These are phyloP conservation scores for Streptanthus diversifolius DNA, from an alignment of 345 rosid species.

Conservation along the genomic window DNA sequence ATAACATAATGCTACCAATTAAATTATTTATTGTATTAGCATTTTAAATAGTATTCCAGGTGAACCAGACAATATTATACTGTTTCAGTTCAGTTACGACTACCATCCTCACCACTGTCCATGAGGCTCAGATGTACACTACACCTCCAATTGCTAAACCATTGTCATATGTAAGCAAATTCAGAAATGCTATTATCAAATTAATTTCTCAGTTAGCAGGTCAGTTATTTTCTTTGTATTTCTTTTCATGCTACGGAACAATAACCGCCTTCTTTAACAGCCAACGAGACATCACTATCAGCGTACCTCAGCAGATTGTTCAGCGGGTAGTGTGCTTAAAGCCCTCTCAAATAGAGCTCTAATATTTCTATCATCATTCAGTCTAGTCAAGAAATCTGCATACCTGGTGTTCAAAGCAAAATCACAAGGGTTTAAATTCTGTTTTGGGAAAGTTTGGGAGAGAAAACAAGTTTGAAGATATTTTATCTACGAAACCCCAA, in stretches of 20 bases:
- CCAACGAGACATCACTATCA: constrained; percentile 3
- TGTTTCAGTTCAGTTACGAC: not conserved
- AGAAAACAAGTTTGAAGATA: not conserved
- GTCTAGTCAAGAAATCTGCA: constrained; percentile 85
- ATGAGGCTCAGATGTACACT: not conserved
- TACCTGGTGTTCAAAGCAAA: constrained; percentile 53
- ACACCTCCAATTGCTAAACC: not conserved
- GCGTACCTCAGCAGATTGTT: constrained; percentile 83
- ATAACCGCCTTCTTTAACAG: not conserved
- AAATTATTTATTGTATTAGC: not conserved
- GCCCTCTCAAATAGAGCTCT: constrained; percentile 95
- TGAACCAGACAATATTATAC: not conserved
- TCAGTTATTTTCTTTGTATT: not conserved
- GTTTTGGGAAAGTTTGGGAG: not conserved
- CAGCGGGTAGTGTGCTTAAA: constrained; percentile 79
- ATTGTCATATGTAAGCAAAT: not conserved
- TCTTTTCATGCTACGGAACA: constrained; percentile 3
- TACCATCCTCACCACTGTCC: not conserved
- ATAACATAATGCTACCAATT: not conserved
- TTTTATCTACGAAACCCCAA: not conserved
- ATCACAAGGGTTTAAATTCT: not conserved
- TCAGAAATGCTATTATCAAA: constrained; percentile 8
- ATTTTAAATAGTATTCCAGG: not conserved
- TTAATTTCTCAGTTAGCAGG: not conserved
- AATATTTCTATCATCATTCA: constrained; percentile 91